phyloP scores from a whole-genome alignment of 805 yeast species.

The Komagataella populi region DNA sequence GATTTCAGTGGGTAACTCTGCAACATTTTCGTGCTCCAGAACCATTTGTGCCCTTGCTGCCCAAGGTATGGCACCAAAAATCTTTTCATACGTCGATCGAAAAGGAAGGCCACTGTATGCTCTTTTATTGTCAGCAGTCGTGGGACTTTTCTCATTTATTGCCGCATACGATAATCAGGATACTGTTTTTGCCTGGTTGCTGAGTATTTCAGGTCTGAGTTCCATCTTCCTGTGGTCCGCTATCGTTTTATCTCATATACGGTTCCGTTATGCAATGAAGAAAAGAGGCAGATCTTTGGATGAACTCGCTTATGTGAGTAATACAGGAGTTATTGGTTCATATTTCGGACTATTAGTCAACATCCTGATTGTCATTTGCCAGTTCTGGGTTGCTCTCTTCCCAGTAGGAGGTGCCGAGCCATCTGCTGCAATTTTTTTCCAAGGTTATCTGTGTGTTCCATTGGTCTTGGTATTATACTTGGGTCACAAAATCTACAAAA shows the following conservation, averaged over 20 bases:
- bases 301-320: conserved; percentile 56
- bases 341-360: conserved; percentile 45
- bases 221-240: conserved; percentile 76
- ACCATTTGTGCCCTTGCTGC: conserved; percentile 54
- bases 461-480: conserved; percentile 38
- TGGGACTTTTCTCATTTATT: conserved; percentile 49
- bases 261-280: conserved; percentile 56
- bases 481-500: conserved; percentile 21
- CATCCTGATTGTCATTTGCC: conserved; percentile 50
- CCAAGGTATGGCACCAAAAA: conserved; percentile 54
- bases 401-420: conserved; percentile 42
- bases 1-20: conserved; percentile 64
- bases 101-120: conserved; percentile 71
- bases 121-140: conserved; percentile 33
- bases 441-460: conserved; percentile 51
- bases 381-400: conserved; percentile 73
- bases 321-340: conserved; percentile 59
- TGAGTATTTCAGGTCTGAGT: conserved; percentile 66
- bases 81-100: conserved; percentile 58
- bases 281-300: conserved; percentile 55
- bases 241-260: conserved; percentile 51
- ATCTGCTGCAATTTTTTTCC: conserved; percentile 47
- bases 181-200: conserved; percentile 58
- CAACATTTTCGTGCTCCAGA: conserved; percentile 64
- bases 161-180: conserved; percentile 45